These are phyloP conservation scores for Kwoniella sp. DNA, from an alignment of 768 basidiomycete species.

Conservation along the genomic window DNA sequence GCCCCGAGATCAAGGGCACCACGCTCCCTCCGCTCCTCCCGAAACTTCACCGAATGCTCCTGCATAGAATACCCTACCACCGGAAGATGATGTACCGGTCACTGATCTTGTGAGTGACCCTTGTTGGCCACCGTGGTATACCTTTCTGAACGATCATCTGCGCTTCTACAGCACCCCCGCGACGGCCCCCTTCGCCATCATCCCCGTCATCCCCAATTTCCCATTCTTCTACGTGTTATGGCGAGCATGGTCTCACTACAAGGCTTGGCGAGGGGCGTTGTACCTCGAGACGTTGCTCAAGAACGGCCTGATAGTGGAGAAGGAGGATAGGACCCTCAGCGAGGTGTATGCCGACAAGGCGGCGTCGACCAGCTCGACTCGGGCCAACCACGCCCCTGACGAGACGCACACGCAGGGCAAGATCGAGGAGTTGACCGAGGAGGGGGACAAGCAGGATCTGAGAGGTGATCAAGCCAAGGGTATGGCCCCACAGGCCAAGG, in stretches of 20 bases:
- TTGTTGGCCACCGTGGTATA: not conserved
- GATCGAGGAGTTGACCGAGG: no score
- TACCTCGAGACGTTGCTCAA: slow-evolving; percentile 46
- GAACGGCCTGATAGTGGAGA: slow-evolving; percentile 37
- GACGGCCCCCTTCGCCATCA: slow-evolving; percentile 48
- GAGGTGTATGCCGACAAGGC: slow-evolving; percentile 30
- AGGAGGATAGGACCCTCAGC: slow-evolving; percentile 29
- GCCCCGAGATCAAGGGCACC: slow-evolving; percentile 31
- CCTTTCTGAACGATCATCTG: slow-evolving; percentile 4
- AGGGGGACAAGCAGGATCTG: not conserved
- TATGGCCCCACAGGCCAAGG: slow-evolving; percentile 26
- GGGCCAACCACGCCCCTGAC: slow-evolving; percentile 31
- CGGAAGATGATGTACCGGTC: slow-evolving; percentile 39
- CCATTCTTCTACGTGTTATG: slow-evolving; percentile 52
- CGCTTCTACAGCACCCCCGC: slow-evolving; percentile 33
- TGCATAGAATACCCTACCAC: slow-evolving; percentile 45
- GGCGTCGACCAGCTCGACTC: slow-evolving; percentile 8
- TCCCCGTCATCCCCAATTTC: slow-evolving; percentile 51
- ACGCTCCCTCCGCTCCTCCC: slow-evolving; percentile 35
- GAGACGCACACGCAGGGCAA: slow-evolving; percentile 12
- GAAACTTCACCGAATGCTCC: slow-evolving; percentile 36
- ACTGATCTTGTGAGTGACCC: slow-evolving; percentile 31
- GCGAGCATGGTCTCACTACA: slow-evolving; percentile 51
- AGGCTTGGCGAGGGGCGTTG: slow-evolving; percentile 44
- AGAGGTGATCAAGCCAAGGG: not conserved